These are phyloP conservation scores for Lophiotrema nucula DNA, from an alignment of 495 filamentous ascomycete genomes.

Conservation along the genomic window DNA sequence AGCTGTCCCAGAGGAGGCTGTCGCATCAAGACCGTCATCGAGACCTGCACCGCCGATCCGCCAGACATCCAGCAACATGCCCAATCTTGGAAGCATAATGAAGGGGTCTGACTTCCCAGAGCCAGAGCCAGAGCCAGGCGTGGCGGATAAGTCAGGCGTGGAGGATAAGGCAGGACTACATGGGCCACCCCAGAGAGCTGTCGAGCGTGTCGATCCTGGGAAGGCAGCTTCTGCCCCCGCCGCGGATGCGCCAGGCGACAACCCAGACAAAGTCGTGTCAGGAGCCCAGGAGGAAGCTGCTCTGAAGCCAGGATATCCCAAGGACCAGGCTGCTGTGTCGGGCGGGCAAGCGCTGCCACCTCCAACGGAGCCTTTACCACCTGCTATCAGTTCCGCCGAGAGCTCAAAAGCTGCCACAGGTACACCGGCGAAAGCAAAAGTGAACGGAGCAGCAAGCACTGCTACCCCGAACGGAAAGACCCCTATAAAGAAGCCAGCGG, in stretches of 20 bases:
- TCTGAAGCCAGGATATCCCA: slow-evolving; percentile 42
- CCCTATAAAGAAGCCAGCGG: slow-evolving; percentile 50
- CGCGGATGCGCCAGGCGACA: slow-evolving; percentile 39
- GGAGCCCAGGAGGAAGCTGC: slow-evolving; percentile 40
- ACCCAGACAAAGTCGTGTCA: slow-evolving; percentile 43
- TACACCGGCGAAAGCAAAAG: slow-evolving; percentile 4
- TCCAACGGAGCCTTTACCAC: slow-evolving; percentile 11
- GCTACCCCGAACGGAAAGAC: slow-evolving; percentile 14
- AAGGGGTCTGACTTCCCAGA: slow-evolving; percentile 36
- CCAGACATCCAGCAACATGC: slow-evolving; percentile 17
- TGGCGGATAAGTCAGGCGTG: slow-evolving; percentile 2
- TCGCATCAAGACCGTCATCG: slow-evolving; percentile 24
- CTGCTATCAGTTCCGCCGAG: background rate
- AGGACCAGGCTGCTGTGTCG: slow-evolving; percentile 40
- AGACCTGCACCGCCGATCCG: slow-evolving; percentile 23
- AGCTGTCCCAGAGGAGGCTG: slow-evolving; percentile 36
- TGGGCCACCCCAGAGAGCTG: too few species aligned
- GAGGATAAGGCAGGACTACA: too few species aligned
- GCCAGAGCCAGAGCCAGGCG: slow-evolving; percentile 4
- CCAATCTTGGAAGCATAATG: slow-evolving; percentile 35
- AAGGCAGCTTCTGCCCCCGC: background rate
- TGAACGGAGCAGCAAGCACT: slow-evolving; percentile 3
- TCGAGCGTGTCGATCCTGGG: background rate
- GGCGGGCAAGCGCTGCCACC: slow-evolving; percentile 40
- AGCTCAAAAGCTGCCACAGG: background rate